Base-by-base conservation (phyloP, 1,139 yeast species). In the Magnusiomyces tetraspermus region DNA sequence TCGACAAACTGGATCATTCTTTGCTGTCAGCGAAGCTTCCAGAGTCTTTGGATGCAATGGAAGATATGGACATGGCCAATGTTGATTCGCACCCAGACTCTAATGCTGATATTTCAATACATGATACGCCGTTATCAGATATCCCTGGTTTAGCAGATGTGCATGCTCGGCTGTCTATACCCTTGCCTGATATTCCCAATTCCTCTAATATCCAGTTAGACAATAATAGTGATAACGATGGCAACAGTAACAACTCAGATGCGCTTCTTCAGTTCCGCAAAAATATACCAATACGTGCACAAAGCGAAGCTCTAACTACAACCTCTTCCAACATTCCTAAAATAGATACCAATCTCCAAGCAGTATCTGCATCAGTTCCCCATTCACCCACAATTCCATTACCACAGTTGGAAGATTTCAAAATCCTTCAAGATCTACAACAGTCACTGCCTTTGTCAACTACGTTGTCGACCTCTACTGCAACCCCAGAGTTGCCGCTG, bases 361-460 rank as follows among this genome's bases (percentile, higher is more conserved):
- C 53, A n/a, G n/a, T n/a, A n/a, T n/a, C 53, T 13, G 40, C 38
- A 28, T 51, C 53, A 17, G 53, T 48, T 24, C 53, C 53, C 2
- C 53, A 51, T 8, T 48, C 53, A 24, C 53, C 53, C 6, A 45
- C 49, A 5, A 19, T 37, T 15, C 31, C 38, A 28, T 21, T 6
- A 13, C n/a, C n/a, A n/a, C n/a, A n/a, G n/a, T n/a, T n/a, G n/a
- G n/a, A n/a, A 13, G 13, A 22, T 38, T 11, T 13, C 19, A 41
- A 15, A 15, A 15, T 41, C 23, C 23, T 41, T 15, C 30, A 41
- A 22, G 17, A 4, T 15, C 26, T 24, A 22, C 26, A 11, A 41
- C 19, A 13, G 13, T 23, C 43, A 11, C 23, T 19, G 3, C 43
- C 21, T 19, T 11, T 17, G 3, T 22, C 23, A 3, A 17, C 21